Evolutionary conservation across 129 eudicot species (phyloP), one percentile per base, ranked within the genome.

Genomic region (Pseudognaphalium luteoalbum): DNA sequence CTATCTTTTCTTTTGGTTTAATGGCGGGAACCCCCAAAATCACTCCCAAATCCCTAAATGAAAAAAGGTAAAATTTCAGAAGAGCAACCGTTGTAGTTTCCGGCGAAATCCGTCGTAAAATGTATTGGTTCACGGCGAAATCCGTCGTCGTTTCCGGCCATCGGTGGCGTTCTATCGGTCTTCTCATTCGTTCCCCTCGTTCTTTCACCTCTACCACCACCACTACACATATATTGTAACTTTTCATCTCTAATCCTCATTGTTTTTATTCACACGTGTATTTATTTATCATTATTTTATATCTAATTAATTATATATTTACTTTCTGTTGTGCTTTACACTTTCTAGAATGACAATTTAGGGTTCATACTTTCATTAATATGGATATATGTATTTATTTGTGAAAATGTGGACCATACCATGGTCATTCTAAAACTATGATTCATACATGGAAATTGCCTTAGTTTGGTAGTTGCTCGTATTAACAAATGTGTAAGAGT

Each of bases 141-240:
- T 77, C 80, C 83, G 77, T 81, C 74, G 88, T 81, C 75, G 64
- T 80, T 54, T 61, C 87, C 61, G 72, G 81, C 39, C 91, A 86
- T 8, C 86, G 86, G 52, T 90, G 90, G 90, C 98, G 98, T 44
- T 83, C 90, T 30, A 50, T 89, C 54, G 82, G 87, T 77, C 85
- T 84, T 65, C 81, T 87, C 69, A 77, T 78, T 69, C 76, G 85
- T 42, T 75, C 78, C 56, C 87, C 86, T 75, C 83, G 79, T 50
- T 58, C 54, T 7, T 74, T 84, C 76, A 54, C 74, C 70, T 74
- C 83, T 25, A 60, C 82, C 82, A 58, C 54, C 54, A 14, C 79
- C 62, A 21, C 28, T 75, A 91, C 84, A 87, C 47, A n/a, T 7
- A 61, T 78, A 78, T 51, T 44, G 33, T 58, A 17, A 8, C 51